phyloP scores from a whole-genome alignment of 2,329 filamentous ascomycete species.

The Colletotrichum caudatum region DNA sequence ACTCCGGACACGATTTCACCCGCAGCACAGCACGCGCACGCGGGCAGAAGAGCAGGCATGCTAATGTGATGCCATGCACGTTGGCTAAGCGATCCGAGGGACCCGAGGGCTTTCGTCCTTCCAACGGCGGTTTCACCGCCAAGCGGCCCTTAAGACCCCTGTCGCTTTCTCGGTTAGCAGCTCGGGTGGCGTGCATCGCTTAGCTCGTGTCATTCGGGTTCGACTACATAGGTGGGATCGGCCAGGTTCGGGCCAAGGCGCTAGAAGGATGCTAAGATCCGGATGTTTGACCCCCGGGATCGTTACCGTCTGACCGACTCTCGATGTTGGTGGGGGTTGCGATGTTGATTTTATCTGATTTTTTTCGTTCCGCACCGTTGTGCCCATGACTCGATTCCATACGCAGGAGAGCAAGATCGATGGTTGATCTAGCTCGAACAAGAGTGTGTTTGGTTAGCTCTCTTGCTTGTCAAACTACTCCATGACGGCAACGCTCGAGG shows the following conservation, averaged over 20 bases:
- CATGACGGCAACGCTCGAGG: not conserved
- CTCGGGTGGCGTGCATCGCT: constrained; percentile 31
- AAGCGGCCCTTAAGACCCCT: not conserved
- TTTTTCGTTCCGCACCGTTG: not conserved
- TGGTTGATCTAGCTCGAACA: not conserved
- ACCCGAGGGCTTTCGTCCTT: constrained; percentile 12
- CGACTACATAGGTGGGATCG: not conserved
- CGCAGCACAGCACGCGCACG: too few relatives aligned
- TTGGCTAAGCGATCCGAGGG: constrained; percentile 22
- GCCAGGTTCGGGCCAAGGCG: constrained; percentile 27
- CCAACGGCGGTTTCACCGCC: not conserved
- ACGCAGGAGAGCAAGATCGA: too few relatives aligned
- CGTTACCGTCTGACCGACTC: not conserved
- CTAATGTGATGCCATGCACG: not conserved
- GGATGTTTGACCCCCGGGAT: not conserved
- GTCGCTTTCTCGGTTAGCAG: constrained; percentile 26
- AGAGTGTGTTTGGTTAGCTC: not conserved
- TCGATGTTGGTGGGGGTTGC: not conserved
- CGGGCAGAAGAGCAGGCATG: constrained; percentile 23
- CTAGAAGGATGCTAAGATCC: constrained; percentile 34
- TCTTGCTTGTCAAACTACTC: not conserved
- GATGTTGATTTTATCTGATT: not conserved
- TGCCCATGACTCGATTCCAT: not conserved
- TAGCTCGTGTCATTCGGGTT: constrained; percentile 36
- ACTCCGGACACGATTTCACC: not conserved